phyloP scores from a whole-genome alignment of 306 rosid species.

The Vigna angularis region DNA sequence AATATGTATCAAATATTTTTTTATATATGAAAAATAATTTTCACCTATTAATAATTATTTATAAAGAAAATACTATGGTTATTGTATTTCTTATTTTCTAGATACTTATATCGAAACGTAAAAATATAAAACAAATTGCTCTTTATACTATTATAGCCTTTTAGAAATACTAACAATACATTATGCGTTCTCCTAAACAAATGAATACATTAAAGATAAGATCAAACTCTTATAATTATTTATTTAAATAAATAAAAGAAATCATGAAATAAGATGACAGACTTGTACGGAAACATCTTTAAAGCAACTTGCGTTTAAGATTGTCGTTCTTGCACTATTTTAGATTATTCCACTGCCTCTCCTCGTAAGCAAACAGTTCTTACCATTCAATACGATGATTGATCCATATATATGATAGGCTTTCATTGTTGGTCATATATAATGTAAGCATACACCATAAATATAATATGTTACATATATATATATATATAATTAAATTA shows the following conservation, averaged over 20 bases:
- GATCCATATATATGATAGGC: not conserved
- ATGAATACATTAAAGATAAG: not conserved
- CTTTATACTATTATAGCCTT: not conserved
- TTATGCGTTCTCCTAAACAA: no score
- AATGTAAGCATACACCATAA: not conserved
- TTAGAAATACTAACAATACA: no score
- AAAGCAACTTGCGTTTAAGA: not conserved
- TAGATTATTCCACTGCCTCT: not conserved
- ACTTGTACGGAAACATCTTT: not conserved
- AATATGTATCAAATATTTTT: no score
- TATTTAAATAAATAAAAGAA: no score
- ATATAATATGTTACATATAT: constrained; percentile 15
- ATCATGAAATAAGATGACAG: not conserved
- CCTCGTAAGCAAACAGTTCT: not conserved
- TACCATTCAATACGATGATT: not conserved
- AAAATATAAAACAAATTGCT: no score
- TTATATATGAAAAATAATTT: no score
- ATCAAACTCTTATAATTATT: not conserved
- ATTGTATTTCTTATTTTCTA: no score
- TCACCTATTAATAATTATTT: no score
- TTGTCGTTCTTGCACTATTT: not conserved
- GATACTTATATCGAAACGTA: no score
- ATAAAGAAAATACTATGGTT: no score
- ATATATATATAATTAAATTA: constrained; percentile 2
- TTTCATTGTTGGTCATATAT: constrained; percentile 5